phyloP scores from a whole-genome alignment of 2,329 filamentous ascomycete species.

The Colletotrichum sublineola region DNA sequence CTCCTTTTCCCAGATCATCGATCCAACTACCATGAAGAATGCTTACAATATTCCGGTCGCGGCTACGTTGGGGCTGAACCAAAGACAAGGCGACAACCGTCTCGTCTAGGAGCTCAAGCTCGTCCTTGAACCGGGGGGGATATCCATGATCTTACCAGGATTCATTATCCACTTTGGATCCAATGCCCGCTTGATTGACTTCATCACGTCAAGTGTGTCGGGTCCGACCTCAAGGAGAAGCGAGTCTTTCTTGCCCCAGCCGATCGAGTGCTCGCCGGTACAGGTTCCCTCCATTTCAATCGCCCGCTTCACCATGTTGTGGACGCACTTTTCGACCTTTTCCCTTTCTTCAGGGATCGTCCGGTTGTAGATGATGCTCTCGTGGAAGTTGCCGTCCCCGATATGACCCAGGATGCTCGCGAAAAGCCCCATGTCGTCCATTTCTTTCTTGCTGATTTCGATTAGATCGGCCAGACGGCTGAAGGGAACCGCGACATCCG shows the following conservation, averaged over 20 bases:
- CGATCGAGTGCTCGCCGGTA: slow-evolving; percentile 89
- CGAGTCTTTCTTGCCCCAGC: slow-evolving; percentile 87
- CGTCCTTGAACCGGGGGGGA: slow-evolving; percentile 55
- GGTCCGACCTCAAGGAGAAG: slow-evolving; percentile 83
- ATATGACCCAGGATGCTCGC: slow-evolving; percentile 91
- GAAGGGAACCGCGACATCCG: slow-evolving; percentile 87
- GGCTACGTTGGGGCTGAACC: background rate
- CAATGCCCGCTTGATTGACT: slow-evolving; percentile 82
- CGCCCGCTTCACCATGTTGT: slow-evolving; percentile 91
- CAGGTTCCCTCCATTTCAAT: slow-evolving; percentile 95
- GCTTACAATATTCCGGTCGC: background rate
- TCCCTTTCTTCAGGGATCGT: slow-evolving; percentile 76
- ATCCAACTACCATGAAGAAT: background rate
- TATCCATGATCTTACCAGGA: slow-evolving; percentile 90
- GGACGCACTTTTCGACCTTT: slow-evolving; percentile 84
- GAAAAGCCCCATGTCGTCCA: slow-evolving; percentile 88
- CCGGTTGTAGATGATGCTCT: slow-evolving; percentile 89
- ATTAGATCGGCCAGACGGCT: slow-evolving; percentile 79
- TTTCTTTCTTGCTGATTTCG: slow-evolving; percentile 89
- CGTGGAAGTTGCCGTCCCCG: slow-evolving; percentile 95
- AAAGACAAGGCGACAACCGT: background rate
- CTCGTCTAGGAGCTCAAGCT: slow-evolving; percentile 14
- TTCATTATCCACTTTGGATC: slow-evolving; percentile 93
- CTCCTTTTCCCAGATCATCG: background rate
- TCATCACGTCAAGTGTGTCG: slow-evolving; percentile 88